A percentile compares a stretch with the other conserved stretches of the same genome.
Evolutionary conservation across 2,329 filamentous ascomycete species (phyloP).

Genomic region (Colletotrichum higginsianum): DNA sequence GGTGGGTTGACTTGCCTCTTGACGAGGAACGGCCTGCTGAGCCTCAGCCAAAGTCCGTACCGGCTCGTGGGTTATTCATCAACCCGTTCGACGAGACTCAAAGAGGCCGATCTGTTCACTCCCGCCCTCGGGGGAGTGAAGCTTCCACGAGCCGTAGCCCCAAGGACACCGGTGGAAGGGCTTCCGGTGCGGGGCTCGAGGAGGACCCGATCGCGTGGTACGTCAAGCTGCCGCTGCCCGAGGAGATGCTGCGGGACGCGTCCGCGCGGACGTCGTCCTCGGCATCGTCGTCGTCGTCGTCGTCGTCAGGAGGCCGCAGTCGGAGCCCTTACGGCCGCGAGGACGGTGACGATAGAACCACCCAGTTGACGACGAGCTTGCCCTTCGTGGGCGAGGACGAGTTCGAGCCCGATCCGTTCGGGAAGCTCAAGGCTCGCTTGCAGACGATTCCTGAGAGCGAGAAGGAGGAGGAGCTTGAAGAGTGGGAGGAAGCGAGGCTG

Average conservation of each 20-base stretch:
- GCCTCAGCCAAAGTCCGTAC: accelerated
- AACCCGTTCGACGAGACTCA: background rate
- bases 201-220: background rate
- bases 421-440: background rate
- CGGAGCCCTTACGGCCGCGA: background rate
- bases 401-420: background rate
- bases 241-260: background rate
- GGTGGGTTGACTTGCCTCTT: background rate
- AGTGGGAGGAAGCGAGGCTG: background rate
- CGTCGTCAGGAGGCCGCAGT: background rate
- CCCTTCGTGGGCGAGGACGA: background rate
- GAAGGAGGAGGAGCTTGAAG: background rate
- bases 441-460: background rate
- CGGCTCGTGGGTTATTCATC: background rate
- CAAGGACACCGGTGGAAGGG: background rate
- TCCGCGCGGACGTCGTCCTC: background rate
- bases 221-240: background rate
- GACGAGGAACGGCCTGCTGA: background rate
- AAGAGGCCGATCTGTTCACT: background rate
- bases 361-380: too few relatives aligned
- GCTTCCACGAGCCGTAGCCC: background rate
- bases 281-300: background rate
- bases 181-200: accelerated
- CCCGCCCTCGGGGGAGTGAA: background rate
- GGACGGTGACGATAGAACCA: background rate